Evolutionary conservation across 495 filamentous ascomycete genomes (phyloP), one percentile per base, ranked within the genome.

Genomic region (Neurospora pannonica): DNA sequence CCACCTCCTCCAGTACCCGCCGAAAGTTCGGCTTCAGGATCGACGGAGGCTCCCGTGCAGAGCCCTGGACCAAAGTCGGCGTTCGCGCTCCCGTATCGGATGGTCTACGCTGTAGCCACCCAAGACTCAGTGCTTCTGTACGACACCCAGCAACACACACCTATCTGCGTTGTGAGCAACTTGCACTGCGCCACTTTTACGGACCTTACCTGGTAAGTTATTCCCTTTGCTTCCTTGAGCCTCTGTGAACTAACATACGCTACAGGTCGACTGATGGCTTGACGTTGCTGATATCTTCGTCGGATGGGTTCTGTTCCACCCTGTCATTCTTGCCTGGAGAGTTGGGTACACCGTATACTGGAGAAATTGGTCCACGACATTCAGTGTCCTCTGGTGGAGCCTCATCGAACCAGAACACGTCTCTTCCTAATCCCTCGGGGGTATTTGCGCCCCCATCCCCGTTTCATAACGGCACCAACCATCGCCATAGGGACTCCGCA

Each of bases 171-270:
- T 21, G 94, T 98, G 28, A 98, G 93, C 87, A 99, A 99, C 78
- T 79, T 99, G 70, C 97, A 99, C 76, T 97, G 93, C 81, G 94
- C 97, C 8, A 97, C 95, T 0, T 99, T 99, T 78, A 98, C 97
- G 2, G 97, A 99, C 83, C 82, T 99, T 74, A 92, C 92, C 31
- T 99, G 97, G 97, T 98, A 88, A 81, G 89, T 83, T 54, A 9
- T 71, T 40, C 11, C 38, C 11, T 34, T 19, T 40, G 10, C 69
- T 10, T 71, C 19, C 11, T 38, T 71, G 72, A 60, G 48, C 48
- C 21, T 46, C 15, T 40, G 60, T 46, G 6, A 43, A 42, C 74
- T 84, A 78, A 83, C 81, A 75, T 75, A 78, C 36, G 21, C n/a
- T 75, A n/a, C 75, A 98, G 95, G 95, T 97, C 97, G 2, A 92